Evolutionary conservation across 768 basidiomycete species (phyloP).

Genomic region (Boletus vinaceobasis): DNA sequence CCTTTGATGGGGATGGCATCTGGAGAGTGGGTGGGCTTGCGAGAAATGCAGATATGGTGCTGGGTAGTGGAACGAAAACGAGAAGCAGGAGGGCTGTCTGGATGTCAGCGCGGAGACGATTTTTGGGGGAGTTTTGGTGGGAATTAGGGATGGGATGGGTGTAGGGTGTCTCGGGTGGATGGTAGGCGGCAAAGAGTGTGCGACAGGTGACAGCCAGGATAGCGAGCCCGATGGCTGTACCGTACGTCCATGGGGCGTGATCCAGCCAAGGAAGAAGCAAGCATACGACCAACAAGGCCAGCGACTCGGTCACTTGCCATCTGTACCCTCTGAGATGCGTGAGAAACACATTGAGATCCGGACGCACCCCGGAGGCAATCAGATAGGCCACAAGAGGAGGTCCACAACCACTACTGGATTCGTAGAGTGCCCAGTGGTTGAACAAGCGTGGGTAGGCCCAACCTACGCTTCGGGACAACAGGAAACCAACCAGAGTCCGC

Average conservation of each 20-base stretch:
- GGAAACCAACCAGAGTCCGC: slow-evolving; percentile 18
- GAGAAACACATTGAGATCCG: slow-evolving; percentile 1
- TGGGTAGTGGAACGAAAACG: slow-evolving; percentile 5
- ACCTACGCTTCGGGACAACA: slow-evolving; percentile 30
- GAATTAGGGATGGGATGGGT: background rate
- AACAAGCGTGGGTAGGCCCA: slow-evolving; percentile 39
- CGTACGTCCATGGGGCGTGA: slow-evolving; percentile 40
- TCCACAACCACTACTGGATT: slow-evolving; percentile 36
- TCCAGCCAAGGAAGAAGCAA: slow-evolving; percentile 29
- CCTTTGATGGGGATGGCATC: slow-evolving; percentile 15
- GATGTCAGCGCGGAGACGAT: slow-evolving; percentile 13
- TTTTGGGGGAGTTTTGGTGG: background rate
- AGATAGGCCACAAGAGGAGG: slow-evolving; percentile 28
- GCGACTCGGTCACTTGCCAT: slow-evolving; percentile 16
- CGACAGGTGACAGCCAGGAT: slow-evolving; percentile 18
- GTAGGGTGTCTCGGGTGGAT: background rate
- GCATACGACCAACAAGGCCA: slow-evolving; percentile 9
- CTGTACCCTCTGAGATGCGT: slow-evolving; percentile 6
- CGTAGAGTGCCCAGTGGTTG: slow-evolving; percentile 40
- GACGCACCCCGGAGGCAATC: slow-evolving; percentile 17
- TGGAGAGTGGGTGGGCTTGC: background rate
- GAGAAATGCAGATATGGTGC: background rate
- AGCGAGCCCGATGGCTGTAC: slow-evolving; percentile 26
- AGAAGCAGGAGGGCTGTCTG: slow-evolving; percentile 21
- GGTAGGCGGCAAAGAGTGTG: background rate